Base-by-base conservation (phyloP, 768 basidiomycete species). In the Cystofilobasidium capitatum region DNA sequence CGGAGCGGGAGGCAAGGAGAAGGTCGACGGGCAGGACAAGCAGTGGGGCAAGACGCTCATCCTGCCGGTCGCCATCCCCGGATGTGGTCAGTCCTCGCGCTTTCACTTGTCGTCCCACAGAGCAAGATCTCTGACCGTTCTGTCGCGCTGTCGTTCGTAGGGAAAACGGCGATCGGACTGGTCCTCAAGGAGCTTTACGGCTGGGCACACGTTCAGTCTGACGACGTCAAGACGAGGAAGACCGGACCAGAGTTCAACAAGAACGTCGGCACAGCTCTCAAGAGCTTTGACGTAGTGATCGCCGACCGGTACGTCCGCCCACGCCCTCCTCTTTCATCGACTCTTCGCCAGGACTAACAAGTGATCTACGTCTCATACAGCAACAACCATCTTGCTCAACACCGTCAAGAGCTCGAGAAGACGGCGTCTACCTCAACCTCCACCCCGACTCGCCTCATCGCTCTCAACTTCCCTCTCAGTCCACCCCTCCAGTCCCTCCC, bases 201-300 rank as follows among this genome's bases (percentile, higher is more conserved):
- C 0, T 94, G 91, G 69, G 91, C 82, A 0, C 96, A 98, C 75
- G 91, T 89, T 0, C 96, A 98, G 75, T 90, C 88, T 73, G 96
- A 99, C 75, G 90, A 98, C 73, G 82, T 97, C 5, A 79, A 81
- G 45, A 82, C 76, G 42, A 97, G 91, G 78, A 91, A 86, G 75
- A 62, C 87, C 1, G 90, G 81, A 0, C 81, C 85, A 0, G 69
- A 75, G 2, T 94, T 94, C 75, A 73, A 89, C 63, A 74, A 71
- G 51, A 92, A 89, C 67, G 88, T 96, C 44, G 73, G 78, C 17
- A 74, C 79, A 0, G 80, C 88, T 1, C 79, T 97, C 31, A 74
- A 82, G 62, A 80, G 75, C 0, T 79, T 88, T 59, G 81, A 88
- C 67, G 84, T 97, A 0, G 93, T 98, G 29, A 89, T 89, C 70